These are phyloP conservation scores for Ajuga chamaepitys DNA, from an alignment of 257 asterid genomes.

Conservation along the genomic window DNA sequence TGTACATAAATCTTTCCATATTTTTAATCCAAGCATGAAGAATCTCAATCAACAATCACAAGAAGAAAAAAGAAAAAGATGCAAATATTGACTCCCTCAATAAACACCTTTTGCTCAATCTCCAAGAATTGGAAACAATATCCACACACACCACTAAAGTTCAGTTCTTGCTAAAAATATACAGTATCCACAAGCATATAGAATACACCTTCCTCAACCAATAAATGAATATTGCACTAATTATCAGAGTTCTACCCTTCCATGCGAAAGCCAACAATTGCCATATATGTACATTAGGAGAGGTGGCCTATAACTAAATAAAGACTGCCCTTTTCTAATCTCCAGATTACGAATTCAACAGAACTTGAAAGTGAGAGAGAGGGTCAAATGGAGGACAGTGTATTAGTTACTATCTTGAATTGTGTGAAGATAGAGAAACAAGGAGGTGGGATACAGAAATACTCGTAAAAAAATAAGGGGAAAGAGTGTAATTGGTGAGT, in stretches of 20 bases:
- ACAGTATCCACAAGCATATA: slow-evolving; percentile 19
- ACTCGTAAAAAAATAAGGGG: slow-evolving; percentile 12
- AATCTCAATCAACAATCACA: slow-evolving; percentile 23
- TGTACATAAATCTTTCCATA: slow-evolving; percentile 49
- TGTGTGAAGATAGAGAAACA: slow-evolving; percentile 28
- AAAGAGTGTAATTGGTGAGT: slow-evolving; percentile 31
- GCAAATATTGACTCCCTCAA: slow-evolving; percentile 18
- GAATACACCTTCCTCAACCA: slow-evolving; percentile 17
- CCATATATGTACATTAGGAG: background rate
- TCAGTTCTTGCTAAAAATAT: slow-evolving; percentile 11
- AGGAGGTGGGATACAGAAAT: background rate
- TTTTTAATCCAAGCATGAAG: slow-evolving; percentile 48
- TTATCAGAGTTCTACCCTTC: slow-evolving; percentile 20
- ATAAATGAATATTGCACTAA: slow-evolving; percentile 19
- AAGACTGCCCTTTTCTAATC: slow-evolving; percentile 20
- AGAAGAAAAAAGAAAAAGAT: slow-evolving; percentile 12
- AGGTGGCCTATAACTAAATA: slow-evolving; percentile 2
- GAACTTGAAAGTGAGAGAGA: slow-evolving; percentile 11
- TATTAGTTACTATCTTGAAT: slow-evolving; percentile 21
- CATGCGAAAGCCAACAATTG: slow-evolving; percentile 11
- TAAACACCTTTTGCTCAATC: slow-evolving; percentile 36
- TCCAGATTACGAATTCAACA: slow-evolving; percentile 12
- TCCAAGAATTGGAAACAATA: slow-evolving; percentile 24
- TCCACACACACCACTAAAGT: slow-evolving; percentile 26
- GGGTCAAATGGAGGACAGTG: slow-evolving; percentile 20